Evolutionary conservation across 2,329 filamentous ascomycete species (phyloP).

Genomic region (Fusarium longipes): DNA sequence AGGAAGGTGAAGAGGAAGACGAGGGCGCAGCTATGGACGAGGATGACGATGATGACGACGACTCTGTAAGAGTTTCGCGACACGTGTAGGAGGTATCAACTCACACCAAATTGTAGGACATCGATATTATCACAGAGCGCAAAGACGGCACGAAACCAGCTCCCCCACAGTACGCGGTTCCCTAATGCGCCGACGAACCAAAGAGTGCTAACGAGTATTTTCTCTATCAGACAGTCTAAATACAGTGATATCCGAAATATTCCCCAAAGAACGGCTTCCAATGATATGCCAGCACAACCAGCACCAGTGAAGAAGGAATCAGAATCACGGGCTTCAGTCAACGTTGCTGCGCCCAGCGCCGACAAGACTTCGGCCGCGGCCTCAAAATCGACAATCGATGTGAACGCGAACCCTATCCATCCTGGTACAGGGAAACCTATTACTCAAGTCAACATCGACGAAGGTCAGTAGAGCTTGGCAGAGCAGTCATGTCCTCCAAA

Average conservation of each 20-base stretch:
- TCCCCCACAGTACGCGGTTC: constrained; percentile 64
- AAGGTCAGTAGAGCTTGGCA: constrained; percentile 56
- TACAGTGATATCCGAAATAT: constrained; percentile 76
- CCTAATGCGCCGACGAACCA: background rate
- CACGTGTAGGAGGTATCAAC: background rate
- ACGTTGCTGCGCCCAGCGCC: constrained; percentile 58
- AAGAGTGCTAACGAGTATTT: constrained; percentile 15
- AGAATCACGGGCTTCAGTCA: constrained; percentile 49
- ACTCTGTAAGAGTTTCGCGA: constrained; percentile 47
- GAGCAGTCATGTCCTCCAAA: background rate
- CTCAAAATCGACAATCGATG: constrained; percentile 84
- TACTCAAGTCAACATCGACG: constrained; percentile 79
- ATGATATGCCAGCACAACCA: constrained; percentile 61
- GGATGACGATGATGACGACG: constrained; percentile 54
- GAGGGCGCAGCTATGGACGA: constrained; percentile 70
- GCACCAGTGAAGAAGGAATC: constrained; percentile 61
- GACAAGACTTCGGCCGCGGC: constrained; percentile 71
- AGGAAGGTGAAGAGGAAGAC: constrained; percentile 73
- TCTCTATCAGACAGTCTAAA: constrained; percentile 62
- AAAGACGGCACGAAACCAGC: constrained; percentile 72
- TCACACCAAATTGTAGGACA: constrained; percentile 59
- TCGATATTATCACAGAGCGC: constrained; percentile 75
- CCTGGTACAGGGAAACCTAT: constrained; percentile 83
- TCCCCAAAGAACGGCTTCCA: constrained; percentile 67
- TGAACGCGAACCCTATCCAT: constrained; percentile 84